phyloP scores from a whole-genome alignment of 805 yeast species.

The Lachancea lanzarotensis region DNA sequence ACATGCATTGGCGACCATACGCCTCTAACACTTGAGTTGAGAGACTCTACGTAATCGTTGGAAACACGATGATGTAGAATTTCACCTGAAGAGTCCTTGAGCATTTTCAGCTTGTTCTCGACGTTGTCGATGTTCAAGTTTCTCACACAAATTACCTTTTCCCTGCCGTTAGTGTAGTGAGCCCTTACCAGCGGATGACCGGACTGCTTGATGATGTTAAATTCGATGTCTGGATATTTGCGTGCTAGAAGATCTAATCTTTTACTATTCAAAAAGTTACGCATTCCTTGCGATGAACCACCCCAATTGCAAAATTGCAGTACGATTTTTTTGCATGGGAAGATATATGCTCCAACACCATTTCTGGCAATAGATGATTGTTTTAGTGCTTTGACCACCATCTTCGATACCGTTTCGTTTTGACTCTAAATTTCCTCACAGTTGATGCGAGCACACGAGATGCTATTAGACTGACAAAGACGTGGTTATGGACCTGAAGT shows the following conservation, averaged over 20 bases:
- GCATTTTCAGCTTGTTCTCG: constrained; percentile 53
- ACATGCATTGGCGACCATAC: constrained; percentile 95
- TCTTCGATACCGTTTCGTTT: constrained; percentile 4
- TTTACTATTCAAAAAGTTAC: constrained; percentile 53
- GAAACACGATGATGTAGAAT: constrained; percentile 51
- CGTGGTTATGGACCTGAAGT: too few relatives aligned
- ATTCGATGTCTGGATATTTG: constrained; percentile 59
- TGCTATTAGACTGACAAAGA: too few relatives aligned
- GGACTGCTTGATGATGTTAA: constrained; percentile 57
- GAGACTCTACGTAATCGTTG: constrained; percentile 70
- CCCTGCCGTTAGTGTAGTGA: constrained; percentile 42
- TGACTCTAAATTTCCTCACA: too few relatives aligned
- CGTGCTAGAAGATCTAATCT: constrained; percentile 51
- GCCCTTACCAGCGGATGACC: constrained; percentile 82
- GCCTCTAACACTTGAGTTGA: constrained; percentile 85
- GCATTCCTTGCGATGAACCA: constrained; percentile 82
- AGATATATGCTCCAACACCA: constrained; percentile 68
- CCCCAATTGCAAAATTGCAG: constrained; percentile 92
- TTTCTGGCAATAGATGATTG: constrained; percentile 60
- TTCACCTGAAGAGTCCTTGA: constrained; percentile 65
- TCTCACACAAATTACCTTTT: constrained; percentile 66
- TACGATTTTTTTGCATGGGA: constrained; percentile 68
- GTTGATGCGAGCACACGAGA: too few relatives aligned
- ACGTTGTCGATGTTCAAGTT: constrained; percentile 61
- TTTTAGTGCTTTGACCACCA: constrained; percentile 50